Evolutionary conservation across 164 flowering plant species (phyloP).

Genomic region (Cinnamomum chago): DNA sequence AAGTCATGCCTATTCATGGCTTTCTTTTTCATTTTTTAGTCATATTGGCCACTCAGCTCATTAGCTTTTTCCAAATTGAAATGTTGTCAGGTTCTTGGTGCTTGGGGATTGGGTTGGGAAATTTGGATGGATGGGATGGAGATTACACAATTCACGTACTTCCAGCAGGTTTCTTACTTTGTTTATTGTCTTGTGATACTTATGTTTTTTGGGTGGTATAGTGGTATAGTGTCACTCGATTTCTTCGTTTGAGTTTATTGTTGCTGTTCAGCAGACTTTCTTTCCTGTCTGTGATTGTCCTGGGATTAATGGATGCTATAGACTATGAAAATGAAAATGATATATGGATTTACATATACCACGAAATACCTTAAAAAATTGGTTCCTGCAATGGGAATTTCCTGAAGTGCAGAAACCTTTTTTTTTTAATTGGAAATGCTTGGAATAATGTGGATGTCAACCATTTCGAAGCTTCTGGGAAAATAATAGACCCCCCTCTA

Average conservation of each 20-base stretch:
- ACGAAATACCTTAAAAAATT: too few relatives aligned
- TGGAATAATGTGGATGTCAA: too few relatives aligned
- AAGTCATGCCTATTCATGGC: background rate
- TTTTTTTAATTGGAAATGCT: too few relatives aligned
- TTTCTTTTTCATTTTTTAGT: background rate
- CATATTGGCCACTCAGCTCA: slow-evolving; percentile 1
- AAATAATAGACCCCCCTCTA: too few relatives aligned
- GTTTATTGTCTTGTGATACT: background rate
- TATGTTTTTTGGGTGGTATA: background rate
- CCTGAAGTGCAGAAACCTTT: too few relatives aligned
- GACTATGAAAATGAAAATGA: too few relatives aligned
- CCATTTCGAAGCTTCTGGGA: too few relatives aligned
- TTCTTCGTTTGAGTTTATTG: slow-evolving; percentile 3
- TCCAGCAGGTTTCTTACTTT: slow-evolving; percentile 71
- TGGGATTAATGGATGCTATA: background rate
- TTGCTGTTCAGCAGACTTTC: background rate
- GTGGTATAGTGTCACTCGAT: background rate
- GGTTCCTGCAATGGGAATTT: too few relatives aligned
- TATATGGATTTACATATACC: too few relatives aligned
- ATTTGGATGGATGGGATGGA: slow-evolving; percentile 99
- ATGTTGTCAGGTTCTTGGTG: slow-evolving; percentile 83
- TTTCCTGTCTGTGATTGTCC: background rate
- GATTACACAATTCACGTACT: slow-evolving; percentile 97
- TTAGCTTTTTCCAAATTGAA: slow-evolving; percentile 3
- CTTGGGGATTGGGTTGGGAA: slow-evolving; percentile 99